Evolutionary conservation across 495 filamentous ascomycete species (phyloP), one percentile per base, ranked within the genome.

Genomic region (Aspergillus ostianus): DNA sequence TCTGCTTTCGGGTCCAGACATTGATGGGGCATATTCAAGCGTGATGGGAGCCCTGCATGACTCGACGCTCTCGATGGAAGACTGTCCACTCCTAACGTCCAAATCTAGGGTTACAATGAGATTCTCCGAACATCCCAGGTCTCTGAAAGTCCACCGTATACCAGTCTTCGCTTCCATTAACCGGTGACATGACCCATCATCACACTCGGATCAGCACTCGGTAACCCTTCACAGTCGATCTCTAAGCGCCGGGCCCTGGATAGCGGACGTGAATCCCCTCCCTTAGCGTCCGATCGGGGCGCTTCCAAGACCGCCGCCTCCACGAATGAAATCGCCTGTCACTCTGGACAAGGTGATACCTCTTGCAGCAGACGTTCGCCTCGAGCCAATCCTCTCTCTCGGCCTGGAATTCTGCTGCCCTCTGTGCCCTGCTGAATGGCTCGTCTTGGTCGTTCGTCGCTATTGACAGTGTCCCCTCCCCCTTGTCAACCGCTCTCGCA

Each of bases 251-350:
- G 23, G 32, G 55, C 15, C 46, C 45, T 52, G 27, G 36, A 55
- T 46, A 26, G 53, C 53, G 53, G 18, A 19, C 36, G 32, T 21
- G 10, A 18, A 32, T 47, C 54, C 23, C 54, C 41, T 47, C 54
- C 29, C 20, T 56, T 59, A 59, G 59, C 45, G 44, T 61, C 64
- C 59, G 56, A 59, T 65, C 61, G 50, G 64, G 61, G 64, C 64
- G 67, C 64, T 61, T 63, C 57, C 21, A 59, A 41, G 36, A 56
- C 47, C 12, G 17, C 32, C 9, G 18, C 15, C 47, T 62, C 58
- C 21, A 50, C 63, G 52, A 66, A 70, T 67, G 15, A 61, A 26
- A 45, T 13, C 17, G 21, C 30, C 17, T 51, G 27, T 51, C 48
- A 45, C 59, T 48, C 36, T n/a, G 21, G 13, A 18, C 27, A 32